These are phyloP conservation scores for Amaranthus tricolor DNA, from an alignment of 179 eudicot genomes.

Conservation along the genomic window DNA sequence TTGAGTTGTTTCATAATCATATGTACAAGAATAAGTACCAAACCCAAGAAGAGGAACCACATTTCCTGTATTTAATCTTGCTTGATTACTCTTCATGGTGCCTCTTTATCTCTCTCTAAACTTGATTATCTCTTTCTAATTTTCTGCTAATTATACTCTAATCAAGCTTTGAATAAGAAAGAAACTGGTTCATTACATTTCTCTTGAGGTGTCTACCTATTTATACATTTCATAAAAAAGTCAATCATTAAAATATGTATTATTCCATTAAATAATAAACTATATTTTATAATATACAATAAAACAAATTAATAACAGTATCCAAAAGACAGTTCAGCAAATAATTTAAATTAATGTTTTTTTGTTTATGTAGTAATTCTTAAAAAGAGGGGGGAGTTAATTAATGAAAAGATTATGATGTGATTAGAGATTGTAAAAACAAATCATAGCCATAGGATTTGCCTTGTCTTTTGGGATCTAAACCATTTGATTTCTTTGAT, in stretches of 20 bases:
- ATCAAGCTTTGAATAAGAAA: not conserved
- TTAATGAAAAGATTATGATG: not conserved
- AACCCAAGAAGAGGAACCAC: slow-evolving; percentile 36
- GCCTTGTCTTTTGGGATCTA: slow-evolving; percentile 26
- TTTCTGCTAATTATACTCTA: not conserved
- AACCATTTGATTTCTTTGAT: slow-evolving; percentile 12
- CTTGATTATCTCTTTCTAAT: not conserved
- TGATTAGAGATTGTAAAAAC: not conserved
- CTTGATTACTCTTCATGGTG: slow-evolving; percentile 29
- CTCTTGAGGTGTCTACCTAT: slow-evolving; percentile 6
- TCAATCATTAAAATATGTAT: slow-evolving; percentile 17
- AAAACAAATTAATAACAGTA: slow-evolving; percentile 16
- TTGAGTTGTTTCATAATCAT: slow-evolving; percentile 24
- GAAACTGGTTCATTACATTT: not conserved
- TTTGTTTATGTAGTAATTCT: not conserved
- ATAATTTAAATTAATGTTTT: slow-evolving; percentile 17
- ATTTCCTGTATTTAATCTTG: slow-evolving; percentile 32
- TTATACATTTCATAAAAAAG: slow-evolving; percentile 25
- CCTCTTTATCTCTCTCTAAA: slow-evolving; percentile 16
- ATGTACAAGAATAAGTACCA: slow-evolving; percentile 35
- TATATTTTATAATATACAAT: not conserved
- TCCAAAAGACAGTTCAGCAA: slow-evolving; percentile 25
- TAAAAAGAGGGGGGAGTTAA: slow-evolving; percentile 17
- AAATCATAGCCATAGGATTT: slow-evolving; percentile 23
- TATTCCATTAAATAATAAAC: not conserved